Base-by-base conservation (phyloP, 2,329 filamentous ascomycete species). In the Zasmidium citrigriseum region DNA sequence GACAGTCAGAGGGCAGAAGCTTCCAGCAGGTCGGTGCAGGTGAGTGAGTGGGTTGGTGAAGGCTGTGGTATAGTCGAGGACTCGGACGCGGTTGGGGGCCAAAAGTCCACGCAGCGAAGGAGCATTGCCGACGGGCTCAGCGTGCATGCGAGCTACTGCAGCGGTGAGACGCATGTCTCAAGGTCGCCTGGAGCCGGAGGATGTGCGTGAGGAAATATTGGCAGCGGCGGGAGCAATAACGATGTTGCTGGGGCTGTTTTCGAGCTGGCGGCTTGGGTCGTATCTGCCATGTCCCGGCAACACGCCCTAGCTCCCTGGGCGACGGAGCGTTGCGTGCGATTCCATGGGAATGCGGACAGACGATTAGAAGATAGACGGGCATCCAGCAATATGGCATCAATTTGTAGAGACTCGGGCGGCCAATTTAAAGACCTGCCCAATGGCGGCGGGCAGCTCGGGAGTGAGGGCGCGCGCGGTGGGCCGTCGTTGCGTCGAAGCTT, bases 131-230 rank as follows among this genome's bases (percentile, higher is more conserved):
- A 16, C 16, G n/a, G n/a, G n/a, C n/a, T n/a, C n/a, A n/a, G n/a
- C n/a, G n/a, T n/a, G 52, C 41, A 46, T 29, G n/a, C 22, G 44
- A 54, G 52, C 52, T 54, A 54, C 52, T 46, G 41, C 23, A 45
- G 38, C 46, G 52, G n/a, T 44, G 20, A 29, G 41, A 54, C 34
- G 52, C 52, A 54, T 54, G 52, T 54, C 23, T 38, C 50, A 38
- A 10, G 50, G 21, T 27, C 18, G 29, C 22, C 29, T 41, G 34
- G 4, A 41, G 34, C 7, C 34, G 34, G 34, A 41, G 34, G 7
- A 16, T 11, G 34, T 41, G 34, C 34, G 18, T 16, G 34, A 41
- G 34, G 34, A 41, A 41, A 41, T 41, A n/a, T n/a, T n/a, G 12
- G 34, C 34, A 41, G 34, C 14, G 34, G 34, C 18, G 18, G 18